These are phyloP conservation scores for Penicillium crustosum DNA, from an alignment of 2,329 filamentous ascomycete species.

Conservation along the genomic window DNA sequence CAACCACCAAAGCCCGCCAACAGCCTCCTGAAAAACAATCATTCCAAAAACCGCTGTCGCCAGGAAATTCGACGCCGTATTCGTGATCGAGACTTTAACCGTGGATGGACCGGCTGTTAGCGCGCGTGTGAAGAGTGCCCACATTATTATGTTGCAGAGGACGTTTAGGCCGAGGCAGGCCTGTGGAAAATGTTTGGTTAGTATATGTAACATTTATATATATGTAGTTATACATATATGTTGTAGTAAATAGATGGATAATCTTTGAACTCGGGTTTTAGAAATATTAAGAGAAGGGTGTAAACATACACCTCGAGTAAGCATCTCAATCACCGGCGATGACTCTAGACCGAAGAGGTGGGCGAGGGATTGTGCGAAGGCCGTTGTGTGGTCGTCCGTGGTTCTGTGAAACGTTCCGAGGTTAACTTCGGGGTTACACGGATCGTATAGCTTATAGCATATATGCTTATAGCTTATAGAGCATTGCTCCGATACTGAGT, in stretches of 20 bases:
- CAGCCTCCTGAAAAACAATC: constrained; percentile 57
- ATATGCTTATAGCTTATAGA: neutral
- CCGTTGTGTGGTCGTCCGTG: constrained; percentile 59
- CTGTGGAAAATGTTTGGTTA: constrained; percentile 32
- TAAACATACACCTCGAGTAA: constrained; percentile 53
- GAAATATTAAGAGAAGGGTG: neutral
- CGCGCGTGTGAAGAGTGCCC: constrained; percentile 63
- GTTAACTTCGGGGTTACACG: neutral
- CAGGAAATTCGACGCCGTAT: constrained; percentile 64
- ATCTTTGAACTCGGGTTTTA: neutral
- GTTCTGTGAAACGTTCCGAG: constrained; percentile 45
- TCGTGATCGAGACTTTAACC: constrained; percentile 63
- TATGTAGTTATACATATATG: neutral
- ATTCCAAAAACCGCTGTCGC: constrained; percentile 60
- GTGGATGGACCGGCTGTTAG: constrained; percentile 61
- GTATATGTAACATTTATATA: neutral
- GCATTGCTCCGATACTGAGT: neutral
- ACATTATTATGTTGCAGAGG: constrained; percentile 64
- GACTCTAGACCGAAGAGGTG: constrained; percentile 42
- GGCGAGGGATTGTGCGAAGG: constrained; percentile 50
- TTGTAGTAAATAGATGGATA: neutral
- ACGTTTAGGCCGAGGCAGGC: constrained; percentile 62
- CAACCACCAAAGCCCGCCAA: constrained; percentile 61
- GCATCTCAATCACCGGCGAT: constrained; percentile 48
- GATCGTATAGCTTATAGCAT: neutral